Evolutionary conservation across 768 basidiomycete genomes (phyloP).

Genomic region (Tubosaeta sp.): DNA sequence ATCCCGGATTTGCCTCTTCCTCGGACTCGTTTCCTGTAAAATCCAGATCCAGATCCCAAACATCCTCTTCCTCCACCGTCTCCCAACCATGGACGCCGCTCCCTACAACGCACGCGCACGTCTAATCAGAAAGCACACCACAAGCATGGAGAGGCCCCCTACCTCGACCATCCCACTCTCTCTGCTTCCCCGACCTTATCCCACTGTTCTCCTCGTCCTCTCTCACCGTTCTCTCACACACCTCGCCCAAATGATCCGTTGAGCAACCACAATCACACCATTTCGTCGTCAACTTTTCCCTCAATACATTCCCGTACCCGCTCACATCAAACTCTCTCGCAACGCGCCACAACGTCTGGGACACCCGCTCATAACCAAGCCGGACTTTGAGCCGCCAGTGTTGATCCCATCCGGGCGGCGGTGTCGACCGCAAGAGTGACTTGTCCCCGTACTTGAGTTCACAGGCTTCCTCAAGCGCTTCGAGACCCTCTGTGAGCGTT

Average conservation of each 20-base stretch:
- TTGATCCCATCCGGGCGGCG: constrained; percentile 44
- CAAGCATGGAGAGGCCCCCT: not conserved
- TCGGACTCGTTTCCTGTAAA: constrained; percentile 55
- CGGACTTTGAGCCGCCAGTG: constrained; percentile 60
- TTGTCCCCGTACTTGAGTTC: constrained; percentile 48
- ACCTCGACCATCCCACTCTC: constrained; percentile 77
- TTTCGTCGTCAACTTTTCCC: constrained; percentile 68
- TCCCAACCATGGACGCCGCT: constrained; percentile 72
- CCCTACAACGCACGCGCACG: constrained; percentile 20
- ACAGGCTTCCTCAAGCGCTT: constrained; percentile 63
- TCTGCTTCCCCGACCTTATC: constrained; percentile 57
- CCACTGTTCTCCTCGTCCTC: constrained; percentile 64
- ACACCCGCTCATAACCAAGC: constrained; percentile 59
- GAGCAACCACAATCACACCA: constrained; percentile 84
- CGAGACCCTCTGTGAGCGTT: constrained; percentile 52
- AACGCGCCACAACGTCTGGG: constrained; percentile 65
- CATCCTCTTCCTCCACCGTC: constrained; percentile 70
- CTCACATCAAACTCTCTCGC: constrained; percentile 68
- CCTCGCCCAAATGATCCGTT: constrained; percentile 72
- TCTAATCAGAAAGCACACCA: not conserved
- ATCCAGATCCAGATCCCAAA: constrained; percentile 70
- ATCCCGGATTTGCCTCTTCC: constrained; percentile 40
- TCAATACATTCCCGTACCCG: constrained; percentile 63
- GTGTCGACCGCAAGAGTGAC: constrained; percentile 28
- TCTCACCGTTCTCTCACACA: constrained; percentile 68